phyloP scores from a whole-genome alignment of 2,329 filamentous ascomycete species.

The Colletotrichum truncatum region DNA sequence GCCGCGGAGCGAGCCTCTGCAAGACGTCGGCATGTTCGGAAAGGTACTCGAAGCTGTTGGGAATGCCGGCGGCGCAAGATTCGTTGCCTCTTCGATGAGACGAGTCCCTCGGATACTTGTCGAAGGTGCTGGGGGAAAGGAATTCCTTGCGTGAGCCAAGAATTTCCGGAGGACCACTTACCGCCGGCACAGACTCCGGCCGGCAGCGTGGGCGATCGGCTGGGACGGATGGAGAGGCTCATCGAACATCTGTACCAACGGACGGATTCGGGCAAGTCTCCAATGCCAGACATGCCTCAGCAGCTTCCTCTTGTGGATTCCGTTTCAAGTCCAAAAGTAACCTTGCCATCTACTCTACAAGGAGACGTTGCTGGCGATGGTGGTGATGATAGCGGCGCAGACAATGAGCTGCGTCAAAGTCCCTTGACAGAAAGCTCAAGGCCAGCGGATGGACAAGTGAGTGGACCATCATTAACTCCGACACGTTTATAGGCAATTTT shows the following conservation, averaged over 20 bases:
- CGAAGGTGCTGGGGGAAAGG: constrained; percentile 54
- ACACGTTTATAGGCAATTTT: no score
- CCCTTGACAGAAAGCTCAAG: no score
- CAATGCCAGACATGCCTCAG: background rate
- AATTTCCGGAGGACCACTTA: constrained; percentile 46
- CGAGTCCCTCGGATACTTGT: constrained; percentile 46
- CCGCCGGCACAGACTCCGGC: background rate
- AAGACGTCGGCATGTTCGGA: constrained; percentile 54
- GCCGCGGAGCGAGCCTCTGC: background rate
- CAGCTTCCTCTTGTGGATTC: no score
- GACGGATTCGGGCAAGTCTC: background rate
- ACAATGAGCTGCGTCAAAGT: no score
- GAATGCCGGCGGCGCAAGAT: constrained; percentile 66
- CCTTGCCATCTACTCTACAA: no score
- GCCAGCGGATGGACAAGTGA: no score
- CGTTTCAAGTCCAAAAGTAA: no score
- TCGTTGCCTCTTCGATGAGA: constrained; percentile 53
- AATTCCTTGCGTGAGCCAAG: constrained; percentile 56
- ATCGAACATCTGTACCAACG: constrained; percentile 38
- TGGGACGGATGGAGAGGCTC: constrained; percentile 45
- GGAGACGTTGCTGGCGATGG: no score
- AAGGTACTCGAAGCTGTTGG: constrained; percentile 66
- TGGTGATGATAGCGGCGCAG: no score
- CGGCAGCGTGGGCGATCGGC: constrained; percentile 35
- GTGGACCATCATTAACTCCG: no score